Base-by-base conservation (phyloP, 2,329 filamentous ascomycete species). In the Colletotrichum incanum region DNA sequence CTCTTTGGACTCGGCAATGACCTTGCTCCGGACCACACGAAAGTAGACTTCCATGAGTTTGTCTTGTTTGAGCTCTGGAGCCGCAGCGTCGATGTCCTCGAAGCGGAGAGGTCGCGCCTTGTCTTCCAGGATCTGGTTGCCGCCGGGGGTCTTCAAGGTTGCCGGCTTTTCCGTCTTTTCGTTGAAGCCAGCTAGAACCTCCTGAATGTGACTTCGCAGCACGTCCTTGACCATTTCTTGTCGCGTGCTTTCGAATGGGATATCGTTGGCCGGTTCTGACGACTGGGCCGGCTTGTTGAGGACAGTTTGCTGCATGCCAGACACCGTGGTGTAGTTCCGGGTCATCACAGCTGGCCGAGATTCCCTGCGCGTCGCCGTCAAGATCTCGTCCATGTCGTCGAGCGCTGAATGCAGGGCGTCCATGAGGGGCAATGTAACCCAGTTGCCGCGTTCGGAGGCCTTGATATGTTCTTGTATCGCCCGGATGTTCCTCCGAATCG, bases 11-110 rank as follows among this genome's bases (percentile, higher is more conserved):
- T 79, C 77, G 7, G 77, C 75, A 14, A 85, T 77, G 2, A 88
- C 86, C 3, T 78, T 77, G 3, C 75, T 79, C 6, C 84, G 82
- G 18, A 90, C 81, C 0, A 80, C 76, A 14, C 81, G 74, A 73
- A 89, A 90, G 76, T 90, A 90, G 1, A 88, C 84, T 3, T 84
- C 79, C 81, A 90, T 85, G n/a, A 90, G 83, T 14, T 81, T 81
- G 28, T 83, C 78, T 72, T 89, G 86, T 43, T 86, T 84, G 20
- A 86, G 82, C 34, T 88, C 86, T 0, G 87, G 84, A 16, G 83
- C 80, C 0, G 84, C 85, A 12, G 83, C 79, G 66, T 85, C 82
- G 43, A 90, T 84, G 14, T 87, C 83, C 18, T 84, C 81, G 41
- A 89, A 86, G 4, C 77, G 76, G 1, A 76, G 72, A 67, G 47